Conservation (phyloP, 805 yeast genomes). For the Candida odintsovae region DNA sequence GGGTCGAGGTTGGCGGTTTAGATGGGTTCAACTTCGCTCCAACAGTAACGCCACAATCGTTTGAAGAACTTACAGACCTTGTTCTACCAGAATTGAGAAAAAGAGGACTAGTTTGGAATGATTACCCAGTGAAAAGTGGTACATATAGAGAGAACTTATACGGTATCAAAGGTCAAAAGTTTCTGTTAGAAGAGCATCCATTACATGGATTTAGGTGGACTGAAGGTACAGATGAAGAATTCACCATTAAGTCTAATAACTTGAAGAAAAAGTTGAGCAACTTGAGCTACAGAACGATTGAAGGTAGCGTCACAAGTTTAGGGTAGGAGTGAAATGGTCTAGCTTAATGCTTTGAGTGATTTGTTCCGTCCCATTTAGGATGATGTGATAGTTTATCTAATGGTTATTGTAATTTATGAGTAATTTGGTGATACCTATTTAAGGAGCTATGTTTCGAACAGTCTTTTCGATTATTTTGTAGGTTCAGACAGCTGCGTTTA, state of each 20-base stretch:
- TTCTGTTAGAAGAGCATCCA: slow-evolving; percentile 10
- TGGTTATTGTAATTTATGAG: no score
- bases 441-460: no score
- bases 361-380: no score
- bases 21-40: slow-evolving; percentile 37
- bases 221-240: slow-evolving; percentile 23
- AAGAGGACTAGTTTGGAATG: slow-evolving; percentile 29
- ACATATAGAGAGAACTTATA: slow-evolving; percentile 30
- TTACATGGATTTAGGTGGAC: slow-evolving; percentile 14
- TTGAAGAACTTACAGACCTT: slow-evolving; percentile 30
- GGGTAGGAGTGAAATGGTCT: background rate
- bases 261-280: background rate
- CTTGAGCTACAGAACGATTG: background rate
- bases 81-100: slow-evolving; percentile 30
- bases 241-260: slow-evolving; percentile 1
- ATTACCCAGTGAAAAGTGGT: slow-evolving; percentile 27
- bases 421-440: no score
- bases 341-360: no score
- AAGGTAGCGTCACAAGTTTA: background rate
- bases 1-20: slow-evolving; percentile 32
- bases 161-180: slow-evolving; percentile 11
- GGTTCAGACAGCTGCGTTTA: no score
- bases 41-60: slow-evolving; percentile 30
- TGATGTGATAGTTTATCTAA: no score
- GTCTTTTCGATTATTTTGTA: no score